Conservation (phyloP, 768 basidiomycete species). For the Pisolithus orientalis region DNA sequence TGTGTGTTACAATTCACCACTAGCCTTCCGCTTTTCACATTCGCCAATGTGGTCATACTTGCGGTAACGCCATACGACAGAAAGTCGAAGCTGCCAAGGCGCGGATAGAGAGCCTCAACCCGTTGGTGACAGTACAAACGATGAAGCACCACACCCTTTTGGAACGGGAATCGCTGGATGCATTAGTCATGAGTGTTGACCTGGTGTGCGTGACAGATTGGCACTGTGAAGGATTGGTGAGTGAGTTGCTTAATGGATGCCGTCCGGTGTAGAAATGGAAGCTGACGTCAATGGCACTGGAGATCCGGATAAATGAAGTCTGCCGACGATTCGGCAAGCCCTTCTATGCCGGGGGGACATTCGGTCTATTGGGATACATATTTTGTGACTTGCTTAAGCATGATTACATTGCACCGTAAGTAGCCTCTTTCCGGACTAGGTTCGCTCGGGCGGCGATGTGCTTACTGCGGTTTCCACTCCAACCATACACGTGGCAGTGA, state of each 20-base stretch:
- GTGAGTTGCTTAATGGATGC: conserved; percentile 21
- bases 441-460: not conserved
- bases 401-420: conserved; percentile 82
- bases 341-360: conserved; percentile 89
- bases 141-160: conserved; percentile 45
- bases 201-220: conserved; percentile 86
- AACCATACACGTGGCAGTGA: conserved; percentile 37
- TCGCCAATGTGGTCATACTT: conserved; percentile 35
- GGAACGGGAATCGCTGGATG: conserved; percentile 47
- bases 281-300: conserved; percentile 10
- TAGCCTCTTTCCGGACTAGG: conserved; percentile 3
- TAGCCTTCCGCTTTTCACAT: conserved; percentile 5
- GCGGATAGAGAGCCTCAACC: conserved; percentile 86
- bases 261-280: not conserved
- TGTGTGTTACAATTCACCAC: conserved; percentile 2
- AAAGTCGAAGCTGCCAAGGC: conserved; percentile 79
- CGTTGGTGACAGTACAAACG: conserved; percentile 78
- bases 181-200: conserved; percentile 62
- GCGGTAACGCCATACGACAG: conserved; percentile 37
- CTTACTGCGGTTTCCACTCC: conserved; percentile 1
- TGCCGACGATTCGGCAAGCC: conserved; percentile 70
- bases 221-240: conserved; percentile 62
- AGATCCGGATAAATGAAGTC: conserved; percentile 77
- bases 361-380: conserved; percentile 88
- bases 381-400: conserved; percentile 90